These are phyloP conservation scores for Luffa acutangula DNA, from an alignment of 306 rosid species.

Conservation along the genomic window DNA sequence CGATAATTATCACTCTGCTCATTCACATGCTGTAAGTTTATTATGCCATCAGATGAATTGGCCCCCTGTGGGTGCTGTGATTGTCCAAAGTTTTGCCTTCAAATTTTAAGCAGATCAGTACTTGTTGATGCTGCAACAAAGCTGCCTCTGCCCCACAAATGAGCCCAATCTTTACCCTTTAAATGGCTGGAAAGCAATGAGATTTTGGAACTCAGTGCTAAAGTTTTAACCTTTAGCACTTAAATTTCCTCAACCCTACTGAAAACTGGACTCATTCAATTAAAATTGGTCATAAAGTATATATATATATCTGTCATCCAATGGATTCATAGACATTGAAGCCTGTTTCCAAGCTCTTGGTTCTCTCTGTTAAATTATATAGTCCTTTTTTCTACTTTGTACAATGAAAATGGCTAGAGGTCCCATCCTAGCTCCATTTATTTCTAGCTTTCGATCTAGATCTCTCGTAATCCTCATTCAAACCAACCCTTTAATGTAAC, in stretches of 20 bases:
- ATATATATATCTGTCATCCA: background rate
- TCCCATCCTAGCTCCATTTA: background rate
- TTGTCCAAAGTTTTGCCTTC: constrained; percentile 2
- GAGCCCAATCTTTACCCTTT: background rate
- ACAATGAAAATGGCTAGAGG: background rate
- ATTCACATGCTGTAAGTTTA: background rate
- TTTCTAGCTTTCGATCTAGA: background rate
- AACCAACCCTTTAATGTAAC: background rate
- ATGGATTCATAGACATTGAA: background rate
- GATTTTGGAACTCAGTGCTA: background rate
- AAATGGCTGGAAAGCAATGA: background rate
- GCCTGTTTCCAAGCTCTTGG: background rate
- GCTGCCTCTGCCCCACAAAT: constrained; percentile 2
- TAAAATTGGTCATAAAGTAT: background rate
- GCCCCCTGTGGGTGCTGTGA: background rate
- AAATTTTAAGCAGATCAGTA: constrained; percentile 6
- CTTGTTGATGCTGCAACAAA: background rate
- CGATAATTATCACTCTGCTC: background rate
- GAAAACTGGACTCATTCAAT: background rate
- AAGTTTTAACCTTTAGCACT: background rate
- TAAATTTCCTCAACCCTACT: background rate
- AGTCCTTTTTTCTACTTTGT: background rate
- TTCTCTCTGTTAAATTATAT: background rate
- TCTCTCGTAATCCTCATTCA: background rate
- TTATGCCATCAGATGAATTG: background rate